Evolutionary conservation across 2,329 filamentous ascomycete genomes (phyloP), one percentile per base, ranked within the genome.

Genomic region (Sporothrix inflata): DNA sequence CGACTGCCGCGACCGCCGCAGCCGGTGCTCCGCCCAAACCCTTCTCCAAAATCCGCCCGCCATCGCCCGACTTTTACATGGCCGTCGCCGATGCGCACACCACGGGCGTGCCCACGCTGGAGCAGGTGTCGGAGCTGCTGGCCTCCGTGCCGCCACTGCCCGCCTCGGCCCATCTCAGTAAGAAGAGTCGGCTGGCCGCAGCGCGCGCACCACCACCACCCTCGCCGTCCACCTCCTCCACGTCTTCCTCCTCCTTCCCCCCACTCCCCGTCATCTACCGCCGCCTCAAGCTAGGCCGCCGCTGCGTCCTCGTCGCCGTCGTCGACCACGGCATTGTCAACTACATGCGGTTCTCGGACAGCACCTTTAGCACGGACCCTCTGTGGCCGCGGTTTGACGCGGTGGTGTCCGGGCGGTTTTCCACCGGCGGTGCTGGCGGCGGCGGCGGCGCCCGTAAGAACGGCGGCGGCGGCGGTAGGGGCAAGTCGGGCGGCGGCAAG

Each of bases 271-370:
- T 30, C 79, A 81, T 94, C 75, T 96, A 97, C 78, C 88, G 91
- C 77, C 89, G 92, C 73, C 83, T 98, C 75, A 95, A 94, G 81
- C 90, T 97, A 77, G 96, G 94, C 1, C 90, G 91, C 79, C 88
- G 93, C 75, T 96, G 93, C 80, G 92, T 96, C 42, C 85, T 98
- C 45, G 80, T 99, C 30, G 96, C 94, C 0, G 88, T 98, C 1
- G 94, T 98, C 45, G 96, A 98, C 79, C 88, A 94, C 74, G 96
- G 96, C 0, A 86, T 98, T 27, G 91, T 94, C 61, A 98, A 95
- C 80, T 98, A 95, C 79, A 85, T 98, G 77, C 85, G 92, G 30
- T 86, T 98, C 73, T 89, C 88, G 1, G 94, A 98, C 83, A 90
- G 90, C 12, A 91, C 90, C 0, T 98, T 98, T 81, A 91, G 86